Base-by-base conservation (phyloP, 2,329 filamentous ascomycete genomes). In the Dryadomyces quercus-mongolicae region DNA sequence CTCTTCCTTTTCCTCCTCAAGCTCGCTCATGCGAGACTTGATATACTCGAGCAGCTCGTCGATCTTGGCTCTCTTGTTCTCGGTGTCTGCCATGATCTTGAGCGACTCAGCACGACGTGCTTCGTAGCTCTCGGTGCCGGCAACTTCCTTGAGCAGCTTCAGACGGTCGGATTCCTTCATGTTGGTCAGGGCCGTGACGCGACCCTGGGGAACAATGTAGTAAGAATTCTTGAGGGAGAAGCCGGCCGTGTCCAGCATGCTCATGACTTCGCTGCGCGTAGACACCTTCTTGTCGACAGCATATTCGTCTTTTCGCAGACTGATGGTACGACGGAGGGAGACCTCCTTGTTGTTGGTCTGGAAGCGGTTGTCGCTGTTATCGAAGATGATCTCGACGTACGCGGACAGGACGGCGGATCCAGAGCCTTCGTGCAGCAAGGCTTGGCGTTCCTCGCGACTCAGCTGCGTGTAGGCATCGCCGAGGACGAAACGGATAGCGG, bases 381-480 rank as follows among this genome's bases (percentile, higher is more conserved):
- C 93, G 69, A 98, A 98, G 61, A 96, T 95, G 64, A 98, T 88
- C 71, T 98, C 93, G 56, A 98, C 94, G 64, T 97, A 98, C n/a
- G 93, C 94, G 49, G 91, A 95, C 88, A 96, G 95, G 64, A 98
- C 92, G 16, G 93, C 93, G 3, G 92, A 95, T 40, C 93, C 94
- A 4, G 93, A 95, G 44, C 94, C 94, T 76, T 98, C 94, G 68
- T 98, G 93, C n/a, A 98, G 80, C 40, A 98, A 80, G 34, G 88
- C 90, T 70, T 95, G 90, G 57, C 93, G 88, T 75, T 98, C 92
- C 68, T 98, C 93, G 63, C 92, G 86, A 60, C 86, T 88, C 81
- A 98, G 88, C 68, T 94, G 88, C 47, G 88, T 94, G 71, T 98
- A 98, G 60, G 90, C 89, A 82, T 98, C 93, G 71, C 91, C 93